These are phyloP conservation scores for Sophora flavescens DNA, from an alignment of 306 rosid genomes.

Conservation along the genomic window DNA sequence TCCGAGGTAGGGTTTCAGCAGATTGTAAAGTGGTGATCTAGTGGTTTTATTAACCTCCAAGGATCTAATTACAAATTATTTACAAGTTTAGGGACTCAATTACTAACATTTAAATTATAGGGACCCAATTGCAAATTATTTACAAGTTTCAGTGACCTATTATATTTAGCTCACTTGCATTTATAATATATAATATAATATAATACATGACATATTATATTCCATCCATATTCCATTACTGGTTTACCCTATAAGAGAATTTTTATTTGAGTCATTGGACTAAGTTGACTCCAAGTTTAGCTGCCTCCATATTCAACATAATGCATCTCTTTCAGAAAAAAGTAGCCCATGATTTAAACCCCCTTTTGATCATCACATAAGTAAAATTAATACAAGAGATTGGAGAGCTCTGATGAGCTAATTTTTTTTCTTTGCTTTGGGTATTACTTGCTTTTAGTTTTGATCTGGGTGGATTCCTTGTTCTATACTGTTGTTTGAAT, in stretches of 20 bases:
- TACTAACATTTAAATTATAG: too few relatives aligned
- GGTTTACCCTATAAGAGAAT: not conserved
- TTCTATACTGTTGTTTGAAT: not conserved
- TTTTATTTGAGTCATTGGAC: not conserved
- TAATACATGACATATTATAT: not conserved
- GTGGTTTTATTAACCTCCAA: too few relatives aligned
- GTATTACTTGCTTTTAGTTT: constrained; percentile 3
- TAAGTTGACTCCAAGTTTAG: not conserved
- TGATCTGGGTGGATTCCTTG: constrained; percentile 2
- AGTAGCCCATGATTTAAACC: not conserved
- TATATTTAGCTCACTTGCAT: constrained; percentile 39
- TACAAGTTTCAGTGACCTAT: not conserved
- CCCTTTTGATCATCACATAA: not conserved
- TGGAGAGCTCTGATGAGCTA: constrained; percentile 8
- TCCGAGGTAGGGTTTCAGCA: too few relatives aligned
- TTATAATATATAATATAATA: too few relatives aligned
- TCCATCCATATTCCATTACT: not conserved
- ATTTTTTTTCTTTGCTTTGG: not conserved
- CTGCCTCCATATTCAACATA: constrained; percentile 15
- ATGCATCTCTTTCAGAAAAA: not conserved
- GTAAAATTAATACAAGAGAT: constrained; percentile 19
- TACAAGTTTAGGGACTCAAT: too few relatives aligned
- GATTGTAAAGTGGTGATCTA: too few relatives aligned
- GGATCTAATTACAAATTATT: too few relatives aligned
- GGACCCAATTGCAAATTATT: too few relatives aligned